These are phyloP conservation scores for Rhynchosporium graminicola DNA, from an alignment of 2,329 filamentous ascomycete genomes.

Conservation along the genomic window DNA sequence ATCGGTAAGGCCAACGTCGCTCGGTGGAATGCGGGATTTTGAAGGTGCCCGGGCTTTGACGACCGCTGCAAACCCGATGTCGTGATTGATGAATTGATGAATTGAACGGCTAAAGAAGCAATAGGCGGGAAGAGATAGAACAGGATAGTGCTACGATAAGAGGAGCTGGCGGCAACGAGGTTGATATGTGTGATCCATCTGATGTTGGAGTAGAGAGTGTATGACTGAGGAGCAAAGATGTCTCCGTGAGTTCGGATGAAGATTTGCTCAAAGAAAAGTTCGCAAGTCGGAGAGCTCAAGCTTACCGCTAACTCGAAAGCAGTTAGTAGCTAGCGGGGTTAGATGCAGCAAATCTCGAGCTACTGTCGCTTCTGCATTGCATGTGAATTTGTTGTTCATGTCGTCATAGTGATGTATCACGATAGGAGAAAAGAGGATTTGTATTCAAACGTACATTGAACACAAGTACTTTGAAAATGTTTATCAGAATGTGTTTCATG, in stretches of 20 bases:
- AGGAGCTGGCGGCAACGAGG: slow-evolving; percentile 17
- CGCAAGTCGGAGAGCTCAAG: neutral
- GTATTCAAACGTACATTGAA: no score
- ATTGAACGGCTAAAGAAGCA: slow-evolving; percentile 7
- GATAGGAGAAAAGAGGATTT: no score
- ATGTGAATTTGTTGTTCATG: no score
- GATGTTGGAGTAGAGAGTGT: slow-evolving; percentile 11
- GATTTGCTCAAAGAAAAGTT: slow-evolving; percentile 13
- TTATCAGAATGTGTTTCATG: no score
- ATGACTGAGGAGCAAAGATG: slow-evolving; percentile 7
- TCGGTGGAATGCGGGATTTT: slow-evolving; percentile 34
- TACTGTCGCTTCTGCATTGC: no score
- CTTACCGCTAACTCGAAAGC: slow-evolving; percentile 5
- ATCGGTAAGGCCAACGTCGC: slow-evolving; percentile 17
- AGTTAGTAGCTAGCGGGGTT: slow-evolving; percentile 9
- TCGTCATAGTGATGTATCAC: no score
- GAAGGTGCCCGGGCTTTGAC: slow-evolving; percentile 25
- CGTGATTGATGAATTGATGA: slow-evolving; percentile 15
- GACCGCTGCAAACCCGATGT: slow-evolving; percentile 28
- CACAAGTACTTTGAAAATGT: no score
- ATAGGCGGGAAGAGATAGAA: slow-evolving; percentile 2
- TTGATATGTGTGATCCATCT: slow-evolving; percentile 32
- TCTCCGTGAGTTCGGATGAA: neutral
- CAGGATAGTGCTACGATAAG: slow-evolving; percentile 23
- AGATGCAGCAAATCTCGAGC: slow-evolving; percentile 3